Conservation (phyloP, 1,139 yeast species). For the Hansenula sp. region DNA sequence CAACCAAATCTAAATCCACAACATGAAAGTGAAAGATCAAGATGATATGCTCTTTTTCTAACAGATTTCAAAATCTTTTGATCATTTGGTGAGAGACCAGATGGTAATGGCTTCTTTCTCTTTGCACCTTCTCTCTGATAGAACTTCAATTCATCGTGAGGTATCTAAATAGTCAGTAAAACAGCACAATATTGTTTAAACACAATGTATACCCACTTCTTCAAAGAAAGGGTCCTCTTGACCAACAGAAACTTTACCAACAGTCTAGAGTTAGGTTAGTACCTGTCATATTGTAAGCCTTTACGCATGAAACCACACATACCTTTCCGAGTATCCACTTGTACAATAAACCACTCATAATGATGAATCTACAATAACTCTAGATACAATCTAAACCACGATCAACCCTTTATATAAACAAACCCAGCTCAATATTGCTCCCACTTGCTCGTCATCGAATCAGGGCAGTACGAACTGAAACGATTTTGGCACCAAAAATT, state of each 20-base stretch:
- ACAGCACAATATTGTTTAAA: not conserved
- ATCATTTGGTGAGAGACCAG: constrained; percentile 52
- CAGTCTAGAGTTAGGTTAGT: constrained; percentile 7
- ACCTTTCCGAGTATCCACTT: constrained; percentile 19
- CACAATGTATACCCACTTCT: constrained; percentile 7
- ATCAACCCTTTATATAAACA: too few species aligned
- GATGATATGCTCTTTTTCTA: constrained; percentile 55
- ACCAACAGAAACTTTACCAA: constrained; percentile 21
- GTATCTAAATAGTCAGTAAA: constrained; percentile 12
- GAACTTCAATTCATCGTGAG: constrained; percentile 18
- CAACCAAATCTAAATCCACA: constrained; percentile 71
- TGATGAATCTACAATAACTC: too few species aligned
- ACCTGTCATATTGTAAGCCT: not conserved
- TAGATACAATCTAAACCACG: too few species aligned
- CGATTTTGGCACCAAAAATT: not conserved
- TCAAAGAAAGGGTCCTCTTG: constrained; percentile 20
- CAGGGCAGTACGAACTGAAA: too few species aligned
- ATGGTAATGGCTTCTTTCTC: constrained; percentile 40
- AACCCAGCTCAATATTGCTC: too few species aligned
- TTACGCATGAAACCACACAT: not conserved
- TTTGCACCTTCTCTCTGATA: constrained; percentile 24
- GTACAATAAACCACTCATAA: constrained; percentile 5
- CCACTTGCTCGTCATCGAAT: too few species aligned
- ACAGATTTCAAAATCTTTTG: constrained; percentile 48
- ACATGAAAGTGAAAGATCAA: constrained; percentile 56